phyloP scores from a whole-genome alignment of 495 filamentous ascomycete species.

The Rostrohypoxylon terebratum region DNA sequence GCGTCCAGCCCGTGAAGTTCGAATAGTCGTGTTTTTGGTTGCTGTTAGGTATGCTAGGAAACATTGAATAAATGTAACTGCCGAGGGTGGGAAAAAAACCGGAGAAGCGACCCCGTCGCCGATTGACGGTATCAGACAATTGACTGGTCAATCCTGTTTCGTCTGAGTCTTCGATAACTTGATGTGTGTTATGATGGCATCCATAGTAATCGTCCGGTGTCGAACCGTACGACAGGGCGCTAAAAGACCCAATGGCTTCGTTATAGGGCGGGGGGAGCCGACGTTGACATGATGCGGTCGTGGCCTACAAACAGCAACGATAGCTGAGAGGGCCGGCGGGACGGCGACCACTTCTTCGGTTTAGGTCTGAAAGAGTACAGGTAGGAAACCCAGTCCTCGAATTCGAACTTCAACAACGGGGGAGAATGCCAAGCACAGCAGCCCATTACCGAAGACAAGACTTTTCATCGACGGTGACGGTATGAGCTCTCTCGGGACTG shows the following conservation, averaged over 20 bases:
- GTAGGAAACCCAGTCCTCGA: conserved; percentile 60
- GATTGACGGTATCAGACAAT: conserved; percentile 7
- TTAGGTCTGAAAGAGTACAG: conserved; percentile 63
- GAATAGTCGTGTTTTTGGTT: conserved; percentile 8
- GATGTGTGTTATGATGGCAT: conserved; percentile 34
- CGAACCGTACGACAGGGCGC: conserved; percentile 32
- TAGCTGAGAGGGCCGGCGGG: conserved; percentile 60
- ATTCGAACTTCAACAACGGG: conserved; percentile 58
- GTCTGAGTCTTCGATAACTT: conserved; percentile 43
- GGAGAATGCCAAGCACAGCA: conserved; percentile 59
- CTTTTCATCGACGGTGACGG: conserved; percentile 61
- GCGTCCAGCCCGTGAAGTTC: conserved; percentile 27
- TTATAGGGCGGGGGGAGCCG: conserved; percentile 54
- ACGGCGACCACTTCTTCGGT: conserved; percentile 51
- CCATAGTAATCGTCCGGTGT: conserved; percentile 29
- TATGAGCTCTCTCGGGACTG: conserved; percentile 59
- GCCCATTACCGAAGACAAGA: conserved; percentile 66
- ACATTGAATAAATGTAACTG: conserved; percentile 30
- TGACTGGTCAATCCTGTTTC: conserved; percentile 31
- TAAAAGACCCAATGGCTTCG: conserved; percentile 31
- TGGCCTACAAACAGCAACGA: conserved; percentile 61
- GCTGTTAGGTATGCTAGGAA: conserved; percentile 27
- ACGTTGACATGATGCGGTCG: conserved; percentile 59
- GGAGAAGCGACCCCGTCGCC: conserved; percentile 8
- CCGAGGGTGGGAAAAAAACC: conserved; percentile 19